phyloP scores from a whole-genome alignment of 192 early-diverging fungal species.

The Entomortierella chlamydospora region DNA sequence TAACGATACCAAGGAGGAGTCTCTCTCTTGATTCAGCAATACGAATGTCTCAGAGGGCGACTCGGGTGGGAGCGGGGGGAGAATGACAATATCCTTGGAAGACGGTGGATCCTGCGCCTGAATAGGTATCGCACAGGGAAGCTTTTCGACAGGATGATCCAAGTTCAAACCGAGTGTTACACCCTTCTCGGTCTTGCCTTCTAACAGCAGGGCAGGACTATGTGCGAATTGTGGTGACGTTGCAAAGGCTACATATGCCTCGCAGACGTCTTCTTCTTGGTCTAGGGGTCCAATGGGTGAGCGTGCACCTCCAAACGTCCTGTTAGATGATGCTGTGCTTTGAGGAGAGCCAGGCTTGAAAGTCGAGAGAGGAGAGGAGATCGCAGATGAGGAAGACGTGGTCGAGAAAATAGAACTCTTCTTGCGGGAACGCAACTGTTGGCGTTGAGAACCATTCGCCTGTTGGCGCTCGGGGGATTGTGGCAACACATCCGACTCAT shows the following conservation, averaged over 20 bases:
- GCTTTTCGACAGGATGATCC: neutral
- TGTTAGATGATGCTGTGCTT: neutral
- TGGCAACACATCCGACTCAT: neutral
- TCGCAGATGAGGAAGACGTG: neutral
- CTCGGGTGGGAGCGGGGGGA: slow-evolving; percentile 31
- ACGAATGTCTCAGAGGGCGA: slow-evolving; percentile 31
- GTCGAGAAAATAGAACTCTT: slow-evolving; percentile 16
- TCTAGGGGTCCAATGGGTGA: neutral
- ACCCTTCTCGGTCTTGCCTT: neutral
- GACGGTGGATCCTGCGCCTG: neutral
- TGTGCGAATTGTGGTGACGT: neutral
- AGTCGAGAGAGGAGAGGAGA: neutral
- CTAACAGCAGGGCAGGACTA: neutral
- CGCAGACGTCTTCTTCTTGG: neutral
- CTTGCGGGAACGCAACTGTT: neutral
- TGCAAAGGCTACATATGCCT: neutral
- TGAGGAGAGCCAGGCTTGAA: slow-evolving; percentile 9
- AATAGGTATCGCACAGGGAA: neutral
- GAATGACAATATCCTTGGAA: slow-evolving; percentile 3
- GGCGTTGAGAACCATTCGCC: neutral
- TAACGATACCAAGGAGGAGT: neutral
- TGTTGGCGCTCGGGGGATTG: neutral
- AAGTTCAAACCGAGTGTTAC: neutral
- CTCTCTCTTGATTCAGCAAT: slow-evolving; percentile 5
- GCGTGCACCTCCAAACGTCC: too few relatives aligned